Evolutionary conservation across 805 yeast species (phyloP).

Genomic region (Pichia phayaonensis): DNA sequence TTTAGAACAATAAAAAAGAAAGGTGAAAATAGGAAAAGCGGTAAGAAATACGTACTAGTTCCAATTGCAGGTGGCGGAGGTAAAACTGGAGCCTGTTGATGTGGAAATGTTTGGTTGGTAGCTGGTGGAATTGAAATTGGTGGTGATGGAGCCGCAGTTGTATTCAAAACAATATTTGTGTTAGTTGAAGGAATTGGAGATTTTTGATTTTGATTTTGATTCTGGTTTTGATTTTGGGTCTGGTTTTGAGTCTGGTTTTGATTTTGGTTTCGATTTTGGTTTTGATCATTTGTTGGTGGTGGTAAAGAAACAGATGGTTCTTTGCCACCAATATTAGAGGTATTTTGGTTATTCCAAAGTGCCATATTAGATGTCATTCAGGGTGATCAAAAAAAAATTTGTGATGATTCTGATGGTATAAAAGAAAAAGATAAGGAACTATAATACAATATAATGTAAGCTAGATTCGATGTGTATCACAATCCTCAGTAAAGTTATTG

Average conservation of each 20-base stretch:
- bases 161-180: background rate
- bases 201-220: background rate
- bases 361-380: background rate
- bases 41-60: constrained; percentile 7
- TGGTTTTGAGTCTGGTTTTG: background rate
- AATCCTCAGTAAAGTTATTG: background rate
- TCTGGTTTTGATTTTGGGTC: too few relatives aligned
- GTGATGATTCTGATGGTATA: background rate
- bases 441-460: background rate
- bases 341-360: background rate
- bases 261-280: background rate
- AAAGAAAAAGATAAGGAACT: background rate
- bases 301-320: background rate
- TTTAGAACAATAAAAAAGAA: background rate
- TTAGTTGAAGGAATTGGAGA: background rate
- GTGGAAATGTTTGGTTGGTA: constrained; percentile 1
- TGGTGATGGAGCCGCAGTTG: background rate
- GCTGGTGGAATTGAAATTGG: background rate
- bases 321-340: background rate
- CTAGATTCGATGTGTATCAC: background rate
- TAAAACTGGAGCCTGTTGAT: constrained; percentile 8
- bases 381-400: background rate
- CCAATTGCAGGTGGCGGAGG: constrained; percentile 13
- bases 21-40: background rate
- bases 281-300: background rate